Evolutionary conservation across 2,329 filamentous ascomycete species (phyloP).

Genomic region (Cladophialophora yegresii): DNA sequence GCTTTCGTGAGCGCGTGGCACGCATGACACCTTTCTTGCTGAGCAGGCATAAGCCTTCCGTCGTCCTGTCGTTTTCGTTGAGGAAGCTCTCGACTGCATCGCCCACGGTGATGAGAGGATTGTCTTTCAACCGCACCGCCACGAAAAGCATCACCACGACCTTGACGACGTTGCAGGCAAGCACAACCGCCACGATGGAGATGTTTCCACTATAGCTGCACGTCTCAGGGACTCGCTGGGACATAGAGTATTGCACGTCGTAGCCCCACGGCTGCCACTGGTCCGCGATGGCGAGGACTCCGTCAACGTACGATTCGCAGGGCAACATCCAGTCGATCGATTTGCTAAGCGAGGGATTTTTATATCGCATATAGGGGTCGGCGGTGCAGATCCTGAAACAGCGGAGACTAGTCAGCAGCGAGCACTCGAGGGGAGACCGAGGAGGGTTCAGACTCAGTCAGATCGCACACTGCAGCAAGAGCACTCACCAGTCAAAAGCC

Average conservation of each 20-base stretch:
- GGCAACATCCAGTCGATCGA: neutral
- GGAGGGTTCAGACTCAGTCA: neutral
- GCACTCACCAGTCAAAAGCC: constrained; percentile 10
- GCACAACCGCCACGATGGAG: constrained; percentile 32
- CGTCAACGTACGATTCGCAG: constrained; percentile 24
- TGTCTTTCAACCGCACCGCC: constrained; percentile 22
- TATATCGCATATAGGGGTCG: constrained; percentile 10
- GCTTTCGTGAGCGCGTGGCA: neutral
- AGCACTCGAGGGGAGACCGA: neutral
- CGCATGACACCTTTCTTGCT: constrained; percentile 25
- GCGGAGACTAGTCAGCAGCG: neutral
- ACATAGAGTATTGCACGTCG: constrained; percentile 31
- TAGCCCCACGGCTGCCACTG: constrained; percentile 29
- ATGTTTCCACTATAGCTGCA: constrained; percentile 35
- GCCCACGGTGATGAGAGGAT: constrained; percentile 39
- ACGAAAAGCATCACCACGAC: constrained; percentile 30
- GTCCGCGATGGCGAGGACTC: constrained; percentile 17
- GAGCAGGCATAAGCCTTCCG: constrained; percentile 35
- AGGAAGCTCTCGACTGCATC: constrained; percentile 40
- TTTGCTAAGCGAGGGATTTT: neutral
- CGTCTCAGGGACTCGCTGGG: constrained; percentile 23
- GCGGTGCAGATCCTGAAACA: constrained; percentile 23
- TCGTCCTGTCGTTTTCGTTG: constrained; percentile 39
- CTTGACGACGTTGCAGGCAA: constrained; percentile 32
- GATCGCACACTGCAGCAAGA: neutral